Percentiles rank a stretch among this genome's conserved stretches.
Evolutionary conservation across 495 filamentous ascomycete genomes (phyloP).

Genomic region (Aspergillus nanangensis): DNA sequence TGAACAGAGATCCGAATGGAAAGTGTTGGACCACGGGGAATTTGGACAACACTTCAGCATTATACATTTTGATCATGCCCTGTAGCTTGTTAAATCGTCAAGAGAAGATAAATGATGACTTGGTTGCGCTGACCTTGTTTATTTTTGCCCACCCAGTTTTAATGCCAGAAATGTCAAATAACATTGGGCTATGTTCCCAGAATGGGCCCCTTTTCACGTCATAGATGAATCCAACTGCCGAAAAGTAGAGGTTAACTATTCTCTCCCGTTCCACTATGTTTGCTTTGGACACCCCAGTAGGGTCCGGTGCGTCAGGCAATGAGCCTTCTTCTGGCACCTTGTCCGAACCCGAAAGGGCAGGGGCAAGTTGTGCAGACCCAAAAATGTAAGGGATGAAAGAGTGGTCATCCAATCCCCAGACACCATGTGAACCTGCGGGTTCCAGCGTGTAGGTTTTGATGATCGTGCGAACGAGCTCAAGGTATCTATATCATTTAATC

Average conservation of each 20-base stretch:
- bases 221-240: constrained; percentile 97
- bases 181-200: constrained; percentile 95
- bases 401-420: constrained; percentile 98
- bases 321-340: constrained; percentile 73
- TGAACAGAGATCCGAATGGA: constrained; percentile 73
- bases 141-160: constrained; percentile 94
- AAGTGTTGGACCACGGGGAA: constrained; percentile 72
- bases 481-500: constrained; percentile 53
- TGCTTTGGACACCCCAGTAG: constrained; percentile 61
- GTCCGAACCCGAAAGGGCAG: constrained; percentile 61
- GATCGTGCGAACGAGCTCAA: constrained; percentile 72
- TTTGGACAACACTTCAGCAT: constrained; percentile 64
- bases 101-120: too few relatives aligned
- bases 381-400: constrained; percentile 96
- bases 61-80: constrained; percentile 75
- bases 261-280: constrained; percentile 64
- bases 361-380: constrained; percentile 79
- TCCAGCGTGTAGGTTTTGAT: constrained; percentile 93
- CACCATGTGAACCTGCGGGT: constrained; percentile 89
- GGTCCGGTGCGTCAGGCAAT: constrained; percentile 62
- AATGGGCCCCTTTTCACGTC: constrained; percentile 97
- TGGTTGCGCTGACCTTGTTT: constrained; percentile 64
- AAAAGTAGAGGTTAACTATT: constrained; percentile 84
- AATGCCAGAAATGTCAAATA: constrained; percentile 92
- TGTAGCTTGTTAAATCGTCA: too few relatives aligned